Percentiles rank a stretch among this genome's conserved stretches.
Conservation (phyloP, 2,329 filamentous ascomycete species). For the Rhexocercosporidium sp. region DNA sequence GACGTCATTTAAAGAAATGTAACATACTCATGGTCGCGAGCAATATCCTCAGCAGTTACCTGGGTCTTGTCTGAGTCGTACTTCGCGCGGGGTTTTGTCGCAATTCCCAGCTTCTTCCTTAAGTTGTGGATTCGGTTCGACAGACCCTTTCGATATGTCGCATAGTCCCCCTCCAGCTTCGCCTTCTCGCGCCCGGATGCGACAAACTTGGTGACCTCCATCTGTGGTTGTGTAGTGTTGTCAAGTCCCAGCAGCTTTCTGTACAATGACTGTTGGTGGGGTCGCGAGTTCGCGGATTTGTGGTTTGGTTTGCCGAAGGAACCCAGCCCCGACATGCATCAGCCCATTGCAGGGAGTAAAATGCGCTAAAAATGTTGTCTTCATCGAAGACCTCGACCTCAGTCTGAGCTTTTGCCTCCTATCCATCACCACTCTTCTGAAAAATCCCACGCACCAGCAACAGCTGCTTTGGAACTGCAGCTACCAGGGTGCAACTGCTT, state of each 20-base stretch:
- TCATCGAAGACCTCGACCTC: conserved; percentile 10
- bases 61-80: conserved; percentile 69
- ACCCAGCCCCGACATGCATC: neutral
- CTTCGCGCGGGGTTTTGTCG: conserved; percentile 86
- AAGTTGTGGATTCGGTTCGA: conserved; percentile 81
- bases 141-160: conserved; percentile 80
- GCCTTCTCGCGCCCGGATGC: conserved; percentile 80
- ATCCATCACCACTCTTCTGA: neutral
- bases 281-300: conserved; percentile 11
- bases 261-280: conserved; percentile 17
- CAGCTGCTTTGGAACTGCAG: neutral
- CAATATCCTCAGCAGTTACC: conserved; percentile 77
- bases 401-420: conserved; percentile 11
- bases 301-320: conserved; percentile 14
- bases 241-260: neutral
- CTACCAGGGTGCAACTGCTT: neutral
- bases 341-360: neutral
- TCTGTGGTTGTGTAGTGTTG: conserved; percentile 14
- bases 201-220: conserved; percentile 75
- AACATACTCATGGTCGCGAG: conserved; percentile 74
- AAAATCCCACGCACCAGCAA: neutral
- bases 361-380: conserved; percentile 21
- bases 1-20: too few relatives aligned
- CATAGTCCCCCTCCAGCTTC: conserved; percentile 87
- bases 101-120: conserved; percentile 83